phyloP scores from a whole-genome alignment of 768 basidiomycete species.

The Tubosaeta sp. region DNA sequence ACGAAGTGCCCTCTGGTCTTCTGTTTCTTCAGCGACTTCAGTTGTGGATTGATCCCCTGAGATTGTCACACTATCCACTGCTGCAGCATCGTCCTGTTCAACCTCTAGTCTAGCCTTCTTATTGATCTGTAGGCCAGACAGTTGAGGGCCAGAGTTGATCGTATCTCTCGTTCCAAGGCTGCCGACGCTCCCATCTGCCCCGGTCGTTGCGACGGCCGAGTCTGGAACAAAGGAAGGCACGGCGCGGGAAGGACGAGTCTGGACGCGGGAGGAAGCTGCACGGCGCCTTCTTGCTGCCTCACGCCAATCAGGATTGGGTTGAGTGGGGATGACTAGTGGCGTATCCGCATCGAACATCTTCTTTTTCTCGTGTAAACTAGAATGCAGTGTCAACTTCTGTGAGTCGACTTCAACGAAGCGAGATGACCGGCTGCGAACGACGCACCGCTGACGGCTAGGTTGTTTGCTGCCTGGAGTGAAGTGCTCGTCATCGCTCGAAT shows the following conservation, averaged over 20 bases:
- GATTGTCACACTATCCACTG: not conserved
- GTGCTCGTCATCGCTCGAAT: slow-evolving; percentile 63
- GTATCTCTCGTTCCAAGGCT: slow-evolving; percentile 69
- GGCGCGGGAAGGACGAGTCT: slow-evolving; percentile 7
- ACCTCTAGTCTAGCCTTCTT: slow-evolving; percentile 30
- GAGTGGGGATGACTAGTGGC: slow-evolving; percentile 81
- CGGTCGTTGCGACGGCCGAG: slow-evolving; percentile 49
- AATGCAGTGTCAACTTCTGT: slow-evolving; percentile 45
- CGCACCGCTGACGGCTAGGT: slow-evolving; percentile 84
- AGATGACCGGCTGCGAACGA: slow-evolving; percentile 22
- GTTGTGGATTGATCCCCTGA: slow-evolving; percentile 13
- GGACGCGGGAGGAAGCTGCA: slow-evolving; percentile 16
- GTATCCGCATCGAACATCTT: slow-evolving; percentile 42
- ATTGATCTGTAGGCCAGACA: slow-evolving; percentile 61
- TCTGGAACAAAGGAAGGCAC: slow-evolving; percentile 58
- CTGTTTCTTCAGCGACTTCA: slow-evolving; percentile 48
- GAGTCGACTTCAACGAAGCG: slow-evolving; percentile 60
- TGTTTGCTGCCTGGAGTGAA: slow-evolving; percentile 69
- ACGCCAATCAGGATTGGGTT: slow-evolving; percentile 90
- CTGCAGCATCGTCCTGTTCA: slow-evolving; percentile 24
- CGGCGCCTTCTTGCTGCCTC: slow-evolving; percentile 64
- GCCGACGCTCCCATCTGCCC: slow-evolving; percentile 70
- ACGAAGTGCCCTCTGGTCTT: slow-evolving; percentile 77
- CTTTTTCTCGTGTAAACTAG: slow-evolving; percentile 42
- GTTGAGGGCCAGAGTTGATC: slow-evolving; percentile 73